Evolutionary conservation across 805 yeast species (phyloP), one percentile per base, ranked within the genome.

Genomic region (Candida ovalis): DNA sequence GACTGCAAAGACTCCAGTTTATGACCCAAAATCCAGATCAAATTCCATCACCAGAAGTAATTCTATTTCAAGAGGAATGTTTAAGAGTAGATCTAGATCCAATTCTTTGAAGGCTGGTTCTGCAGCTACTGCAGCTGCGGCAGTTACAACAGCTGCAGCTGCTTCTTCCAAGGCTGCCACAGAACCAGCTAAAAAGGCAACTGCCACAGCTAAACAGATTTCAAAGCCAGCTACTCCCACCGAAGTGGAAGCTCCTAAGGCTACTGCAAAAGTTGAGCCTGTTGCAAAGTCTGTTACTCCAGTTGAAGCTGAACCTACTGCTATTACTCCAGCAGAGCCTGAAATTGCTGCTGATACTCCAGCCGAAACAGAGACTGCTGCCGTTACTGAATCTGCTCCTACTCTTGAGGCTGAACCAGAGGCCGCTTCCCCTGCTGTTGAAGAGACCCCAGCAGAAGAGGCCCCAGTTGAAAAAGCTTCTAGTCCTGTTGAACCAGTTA

Each of bases 1-100:
- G 47, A 71, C 74, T 40, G 76, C 74, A 13, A 76, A 77, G 52
- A 70, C 69, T 48, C 70, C 76, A 27, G 63, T 69, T 9, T 49
- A 38, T 12, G 39, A 68, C 64, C 30, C 52, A 22, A 59, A 47
- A 25, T 58, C 64, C 19, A 56, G 61, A 49, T 52, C 57, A 5
- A 60, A 57, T 42, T 61, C 66, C 4, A 43, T 48, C 33, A 44
- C 55, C n/a, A 46, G 57, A 48, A 47, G 56, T 10, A 54, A 53
- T 45, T 54, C 58, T 1, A 18, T 55, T 36, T 42, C 53, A 32
- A 51, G 47, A 36, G 47, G 52, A n/a, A 4, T 35, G 37, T 49
- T 53, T 47, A 43, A 52, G n/a, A 40, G 55, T 15, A 45, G 46
- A n/a, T 57, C 60, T n/a, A 54, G 57, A 46, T 50, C 57, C n/a